Base-by-base conservation (phyloP, 2,329 filamentous ascomycete species). In the Clonostachys byssicola region DNA sequence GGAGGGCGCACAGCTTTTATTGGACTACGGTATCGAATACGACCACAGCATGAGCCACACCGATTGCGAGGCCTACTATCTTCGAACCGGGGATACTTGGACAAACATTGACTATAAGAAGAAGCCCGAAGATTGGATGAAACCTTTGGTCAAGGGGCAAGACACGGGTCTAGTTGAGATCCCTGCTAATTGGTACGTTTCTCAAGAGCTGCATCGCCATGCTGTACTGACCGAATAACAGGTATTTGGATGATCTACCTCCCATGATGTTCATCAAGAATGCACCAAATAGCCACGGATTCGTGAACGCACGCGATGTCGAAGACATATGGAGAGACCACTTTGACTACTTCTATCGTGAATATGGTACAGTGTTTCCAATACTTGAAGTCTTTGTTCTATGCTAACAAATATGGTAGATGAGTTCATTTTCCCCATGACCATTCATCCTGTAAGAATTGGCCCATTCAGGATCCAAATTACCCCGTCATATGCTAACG, bases 371-470 rank as follows among this genome's bases (percentile, higher is more conserved):
- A 30, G 3, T 3, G 10, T 30, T 30, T 30, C 23, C 9, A 10
- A 30, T 30, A 1, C 23, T 3, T 3, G 5, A 10, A 4, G 23
- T 30, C 23, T 30, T 10, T 30, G 2, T 30, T 10, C 23, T 3
- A 30, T 30, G 1, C 23, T 30, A 30, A 30, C 23, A 4, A 30
- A 30, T 30, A 3, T 30, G 23, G 23, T 30, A 30, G 85, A 90
- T 54, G 83, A 88, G 54, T 89, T 89, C 51, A 78, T 89, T 45
- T 89, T 90, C 55, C 86, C 87, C 0, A 86, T 90, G 63, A 90
- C 86, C 0, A 85, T 89, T 35, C 86, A 90, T 61, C 87, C 86
- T 12, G 23, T 30, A 30, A 10, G 6, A 10, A 10, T 10, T 9
- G 9, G 9, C 23, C 23, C 23, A 10, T 30, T 30, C 23, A 30